phyloP scores from a whole-genome alignment of 192 early-diverging fungal species.

The Phlyctochytrium arcticum region DNA sequence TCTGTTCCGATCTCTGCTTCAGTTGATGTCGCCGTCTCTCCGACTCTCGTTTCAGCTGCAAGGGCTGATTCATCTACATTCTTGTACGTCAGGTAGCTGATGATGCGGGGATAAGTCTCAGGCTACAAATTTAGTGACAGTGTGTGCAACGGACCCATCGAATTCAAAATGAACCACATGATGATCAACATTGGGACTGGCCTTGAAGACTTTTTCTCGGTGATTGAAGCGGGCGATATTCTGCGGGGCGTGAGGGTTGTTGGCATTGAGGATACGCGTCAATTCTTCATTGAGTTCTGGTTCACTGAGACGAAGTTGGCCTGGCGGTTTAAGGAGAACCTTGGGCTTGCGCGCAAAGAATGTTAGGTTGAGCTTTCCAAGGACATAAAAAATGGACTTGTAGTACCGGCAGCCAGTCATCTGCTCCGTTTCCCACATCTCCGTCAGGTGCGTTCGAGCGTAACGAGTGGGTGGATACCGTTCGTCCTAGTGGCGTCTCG shows the following conservation, averaged over 20 bases:
- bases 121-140: not conserved
- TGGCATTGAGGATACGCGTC: slow-evolving; percentile 61
- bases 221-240: slow-evolving; percentile 59
- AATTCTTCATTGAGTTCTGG: slow-evolving; percentile 56
- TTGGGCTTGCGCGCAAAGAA: slow-evolving; percentile 40
- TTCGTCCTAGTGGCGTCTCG: slow-evolving; percentile 20
- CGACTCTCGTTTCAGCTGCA: slow-evolving; percentile 2
- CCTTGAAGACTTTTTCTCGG: slow-evolving; percentile 55
- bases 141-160: slow-evolving; percentile 54
- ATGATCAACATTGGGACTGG: slow-evolving; percentile 58
- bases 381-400: not conserved
- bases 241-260: slow-evolving; percentile 62
- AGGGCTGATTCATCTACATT: slow-evolving; percentile 21
- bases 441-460: slow-evolving; percentile 26
- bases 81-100: slow-evolving; percentile 46
- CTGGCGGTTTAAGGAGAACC: slow-evolving; percentile 55
- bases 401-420: slow-evolving; percentile 56
- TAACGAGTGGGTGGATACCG: slow-evolving; percentile 40
- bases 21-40: slow-evolving; percentile 2
- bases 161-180: slow-evolving; percentile 60
- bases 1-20: slow-evolving; percentile 22
- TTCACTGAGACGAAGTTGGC: slow-evolving; percentile 51
- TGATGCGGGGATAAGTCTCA: not conserved
- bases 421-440: slow-evolving; percentile 22
- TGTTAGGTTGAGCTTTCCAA: not conserved